Percentiles rank a stretch among this genome's conserved stretches.
These are phyloP conservation scores for Kwoniella newhampshirensis DNA, from an alignment of 768 basidiomycete species.

Conservation along the genomic window DNA sequence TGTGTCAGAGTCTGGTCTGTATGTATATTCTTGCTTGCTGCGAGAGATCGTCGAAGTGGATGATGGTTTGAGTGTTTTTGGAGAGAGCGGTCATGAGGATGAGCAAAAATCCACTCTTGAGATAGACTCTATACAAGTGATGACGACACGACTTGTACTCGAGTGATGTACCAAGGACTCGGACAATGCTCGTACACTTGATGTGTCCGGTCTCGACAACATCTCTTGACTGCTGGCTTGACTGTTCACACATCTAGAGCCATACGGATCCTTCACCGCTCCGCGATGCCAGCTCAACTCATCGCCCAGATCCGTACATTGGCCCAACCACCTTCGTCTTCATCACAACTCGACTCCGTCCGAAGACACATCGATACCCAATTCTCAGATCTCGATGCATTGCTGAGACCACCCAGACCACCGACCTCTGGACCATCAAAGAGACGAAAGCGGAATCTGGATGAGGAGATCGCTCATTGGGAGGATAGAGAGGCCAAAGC, in stretches of 20 bases:
- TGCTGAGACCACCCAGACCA: background rate
- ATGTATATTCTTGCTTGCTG: background rate
- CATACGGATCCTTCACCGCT: no score
- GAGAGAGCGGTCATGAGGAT: no score
- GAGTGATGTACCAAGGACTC: no score
- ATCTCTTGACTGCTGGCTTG: no score
- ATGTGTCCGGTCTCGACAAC: no score
- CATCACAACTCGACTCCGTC: slow-evolving; percentile 6
- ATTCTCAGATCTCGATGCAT: slow-evolving; percentile 20
- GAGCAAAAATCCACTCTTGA: background rate
- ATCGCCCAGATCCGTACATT: slow-evolving; percentile 15
- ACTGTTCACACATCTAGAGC: no score
- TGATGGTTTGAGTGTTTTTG: no score
- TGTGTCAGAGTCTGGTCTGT: background rate
- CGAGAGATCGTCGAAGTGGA: background rate
- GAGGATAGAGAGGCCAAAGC: slow-evolving; percentile 29
- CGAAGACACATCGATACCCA: slow-evolving; percentile 17
- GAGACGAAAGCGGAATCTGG: slow-evolving; percentile 21
- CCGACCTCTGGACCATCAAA: slow-evolving; percentile 15
- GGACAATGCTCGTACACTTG: no score
- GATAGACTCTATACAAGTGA: slow-evolving; percentile 8
- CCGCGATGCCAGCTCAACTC: slow-evolving; percentile 3
- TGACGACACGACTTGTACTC: slow-evolving; percentile 10
- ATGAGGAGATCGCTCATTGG: slow-evolving; percentile 45
- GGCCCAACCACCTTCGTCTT: slow-evolving; percentile 7